Evolutionary conservation across 768 basidiomycete species (phyloP).

Genomic region (Tylopilus rubrobrunneus): DNA sequence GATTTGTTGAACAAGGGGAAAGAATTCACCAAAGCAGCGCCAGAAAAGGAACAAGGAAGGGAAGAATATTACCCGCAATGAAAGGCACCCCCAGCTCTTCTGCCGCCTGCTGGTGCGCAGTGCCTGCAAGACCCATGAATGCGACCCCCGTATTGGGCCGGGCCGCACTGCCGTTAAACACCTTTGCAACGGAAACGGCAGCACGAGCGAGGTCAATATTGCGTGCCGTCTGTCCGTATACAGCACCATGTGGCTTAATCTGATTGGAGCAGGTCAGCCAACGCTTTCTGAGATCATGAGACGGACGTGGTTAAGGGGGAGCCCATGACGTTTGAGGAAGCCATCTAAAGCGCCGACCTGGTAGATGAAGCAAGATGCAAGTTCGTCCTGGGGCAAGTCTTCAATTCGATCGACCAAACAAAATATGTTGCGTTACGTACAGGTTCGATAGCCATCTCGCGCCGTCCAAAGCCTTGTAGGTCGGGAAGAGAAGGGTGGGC

Average conservation of each 20-base stretch:
- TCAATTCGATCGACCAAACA: neutral
- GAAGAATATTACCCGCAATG: constrained; percentile 45
- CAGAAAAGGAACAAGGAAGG: no score
- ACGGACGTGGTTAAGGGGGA: constrained; percentile 55
- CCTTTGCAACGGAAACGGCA: constrained; percentile 48
- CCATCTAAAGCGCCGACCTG: constrained; percentile 65
- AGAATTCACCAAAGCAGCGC: no score
- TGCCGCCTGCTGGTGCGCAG: constrained; percentile 56
- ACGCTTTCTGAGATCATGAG: neutral
- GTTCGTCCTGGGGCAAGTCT: constrained; percentile 40
- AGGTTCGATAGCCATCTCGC: constrained; percentile 60
- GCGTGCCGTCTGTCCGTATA: constrained; percentile 58
- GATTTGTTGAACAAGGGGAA: neutral
- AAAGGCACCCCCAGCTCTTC: constrained; percentile 53
- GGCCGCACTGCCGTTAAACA: constrained; percentile 37
- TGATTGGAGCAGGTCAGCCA: constrained; percentile 12
- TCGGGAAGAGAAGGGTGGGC: constrained; percentile 64
- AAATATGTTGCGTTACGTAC: constrained; percentile 39
- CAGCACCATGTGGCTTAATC: constrained; percentile 61
- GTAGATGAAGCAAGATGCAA: constrained; percentile 55
- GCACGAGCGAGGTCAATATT: constrained; percentile 54
- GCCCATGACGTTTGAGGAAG: constrained; percentile 50
- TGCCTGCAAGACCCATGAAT: constrained; percentile 62
- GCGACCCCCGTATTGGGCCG: constrained; percentile 35
- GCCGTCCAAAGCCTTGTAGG: constrained; percentile 59